A percentile compares a stretch with the other conserved stretches of the same genome.
These are phyloP conservation scores for Pichia sp. DNA, from an alignment of 1,139 yeast species.

Conservation along the genomic window DNA sequence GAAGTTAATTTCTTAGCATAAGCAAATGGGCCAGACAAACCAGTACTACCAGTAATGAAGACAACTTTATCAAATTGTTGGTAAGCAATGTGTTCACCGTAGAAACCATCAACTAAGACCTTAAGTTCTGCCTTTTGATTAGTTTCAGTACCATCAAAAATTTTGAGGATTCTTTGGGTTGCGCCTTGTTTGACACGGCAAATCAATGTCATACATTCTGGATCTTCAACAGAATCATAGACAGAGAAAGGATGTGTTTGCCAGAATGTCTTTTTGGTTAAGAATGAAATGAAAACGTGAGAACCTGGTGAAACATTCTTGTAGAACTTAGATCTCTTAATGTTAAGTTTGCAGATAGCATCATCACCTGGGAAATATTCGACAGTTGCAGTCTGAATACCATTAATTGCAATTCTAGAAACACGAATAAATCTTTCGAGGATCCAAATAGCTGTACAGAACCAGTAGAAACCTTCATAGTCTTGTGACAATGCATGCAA, in stretches of 20 bases:
- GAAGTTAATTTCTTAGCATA: conserved; percentile 32
- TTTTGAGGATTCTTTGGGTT: conserved; percentile 35
- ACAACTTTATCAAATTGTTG: conserved; percentile 55
- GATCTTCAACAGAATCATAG: conserved; percentile 20
- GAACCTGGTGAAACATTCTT: conserved; percentile 48
- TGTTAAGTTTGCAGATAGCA: conserved; percentile 37
- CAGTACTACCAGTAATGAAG: conserved; percentile 73
- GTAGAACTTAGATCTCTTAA: conserved; percentile 30
- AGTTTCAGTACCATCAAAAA: not conserved
- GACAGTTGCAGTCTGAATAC: conserved; percentile 48
- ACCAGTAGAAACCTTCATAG: conserved; percentile 46
- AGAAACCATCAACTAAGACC: conserved; percentile 45
- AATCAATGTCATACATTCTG: conserved; percentile 32
- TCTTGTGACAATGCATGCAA: conserved; percentile 49
- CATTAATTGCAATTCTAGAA: conserved; percentile 47
- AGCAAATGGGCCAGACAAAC: conserved; percentile 53
- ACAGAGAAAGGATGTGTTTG: conserved; percentile 45
- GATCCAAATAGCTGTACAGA: conserved; percentile 63
- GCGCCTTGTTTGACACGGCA: conserved; percentile 40
- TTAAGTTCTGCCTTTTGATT: conserved; percentile 1
- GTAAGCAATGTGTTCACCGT: conserved; percentile 54
- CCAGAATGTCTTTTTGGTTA: conserved; percentile 36
- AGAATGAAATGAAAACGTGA: conserved; percentile 50
- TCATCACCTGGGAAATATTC: conserved; percentile 39
- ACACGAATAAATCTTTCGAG: conserved; percentile 57